These are phyloP conservation scores for Mariannaea sp. DNA, from an alignment of 2,329 filamentous ascomycete species.

Conservation along the genomic window DNA sequence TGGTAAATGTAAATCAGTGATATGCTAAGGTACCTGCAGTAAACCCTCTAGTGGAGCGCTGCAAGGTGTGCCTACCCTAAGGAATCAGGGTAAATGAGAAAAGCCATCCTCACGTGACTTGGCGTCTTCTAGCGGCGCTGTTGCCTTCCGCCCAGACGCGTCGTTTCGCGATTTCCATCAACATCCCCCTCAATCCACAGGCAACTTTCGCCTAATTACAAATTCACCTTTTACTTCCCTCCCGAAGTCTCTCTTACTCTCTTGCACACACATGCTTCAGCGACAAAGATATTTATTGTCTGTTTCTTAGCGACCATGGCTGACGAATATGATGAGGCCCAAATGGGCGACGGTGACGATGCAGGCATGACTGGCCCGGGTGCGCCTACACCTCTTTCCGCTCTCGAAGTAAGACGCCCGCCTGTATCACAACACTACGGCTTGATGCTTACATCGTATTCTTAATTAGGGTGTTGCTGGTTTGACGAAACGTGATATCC, in stretches of 20 bases:
- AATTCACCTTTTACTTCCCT: conserved; percentile 12
- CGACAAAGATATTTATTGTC: neutral
- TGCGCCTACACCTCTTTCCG: conserved; percentile 86
- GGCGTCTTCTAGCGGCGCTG: conserved; percentile 41
- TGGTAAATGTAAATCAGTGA: too few species aligned
- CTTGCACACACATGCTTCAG: neutral
- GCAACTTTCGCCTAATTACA: conserved; percentile 18
- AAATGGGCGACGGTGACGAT: conserved; percentile 73
- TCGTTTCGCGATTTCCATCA: conserved; percentile 40
- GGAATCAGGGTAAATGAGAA: too few species aligned
- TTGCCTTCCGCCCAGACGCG: conserved; percentile 42
- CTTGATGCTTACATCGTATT: conserved; percentile 20
- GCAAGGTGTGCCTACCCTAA: too few species aligned
- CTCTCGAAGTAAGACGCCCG: conserved; percentile 72
- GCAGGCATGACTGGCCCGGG: conserved; percentile 78
- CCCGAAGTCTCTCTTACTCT: neutral
- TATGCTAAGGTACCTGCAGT: neutral
- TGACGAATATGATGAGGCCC: conserved; percentile 68
- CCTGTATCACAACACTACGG: neutral
- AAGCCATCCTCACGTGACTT: conserved; percentile 50
- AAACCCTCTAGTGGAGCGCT: neutral
- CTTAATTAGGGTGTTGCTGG: conserved; percentile 75
- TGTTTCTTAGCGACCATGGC: conserved; percentile 45
- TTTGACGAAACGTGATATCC: conserved; percentile 93
- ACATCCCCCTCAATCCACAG: conserved; percentile 25